Evolutionary conservation across 2,329 filamentous ascomycete genomes (phyloP), one percentile per base, ranked within the genome.

Genomic region (Diplodia scrobiculata): DNA sequence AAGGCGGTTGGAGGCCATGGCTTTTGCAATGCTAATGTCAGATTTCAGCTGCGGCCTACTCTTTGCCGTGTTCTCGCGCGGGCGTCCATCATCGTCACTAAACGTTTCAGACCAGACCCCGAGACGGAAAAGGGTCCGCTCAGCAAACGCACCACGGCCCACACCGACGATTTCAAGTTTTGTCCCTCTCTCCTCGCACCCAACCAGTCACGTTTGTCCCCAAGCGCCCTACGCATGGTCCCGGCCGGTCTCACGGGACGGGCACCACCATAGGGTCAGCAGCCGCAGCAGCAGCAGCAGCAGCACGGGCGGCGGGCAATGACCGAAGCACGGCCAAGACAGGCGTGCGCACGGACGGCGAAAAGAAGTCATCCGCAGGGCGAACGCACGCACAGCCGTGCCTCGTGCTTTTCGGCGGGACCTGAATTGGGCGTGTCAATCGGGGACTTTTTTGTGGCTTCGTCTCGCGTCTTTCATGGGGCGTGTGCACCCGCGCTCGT

Each of bases 401-500:
- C 45, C 58, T 62, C 58, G 58, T 62, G 58, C 58, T 50, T 45
- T 27, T 17, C 29, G 32, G 32, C 34, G 19, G 58, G 58, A 41
- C 58, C 41, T 62, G 41, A 62, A 17, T 21, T 62, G 58, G 45
- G 41, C 9, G 52, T 21, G 52, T 14, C 14, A 17, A 48, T 62
- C 58, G 41, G 58, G 41, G 58, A 36, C 5, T 48, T 62, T 62
- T 62, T 62, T 62, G 34, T 62, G 25, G 19, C 55, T 32, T 36
- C 45, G 38, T 58, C 25, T 45, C 41, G 41, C 51, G 51, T 53
- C 27, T 53, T 32, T n/a, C 6, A 34, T 6, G 51, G 25, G 27
- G 14, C 10, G 17, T 5, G 27, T 45, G 41, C 7, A 5, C 41
- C n/a, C 41, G 17, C 41, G 41, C 41, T 45, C 36, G 36, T 41